A percentile compares a stretch with the other conserved stretches of the same genome.
Conservation (phyloP, 78 protist species). For the Anaeramoeba ignava region DNA sequence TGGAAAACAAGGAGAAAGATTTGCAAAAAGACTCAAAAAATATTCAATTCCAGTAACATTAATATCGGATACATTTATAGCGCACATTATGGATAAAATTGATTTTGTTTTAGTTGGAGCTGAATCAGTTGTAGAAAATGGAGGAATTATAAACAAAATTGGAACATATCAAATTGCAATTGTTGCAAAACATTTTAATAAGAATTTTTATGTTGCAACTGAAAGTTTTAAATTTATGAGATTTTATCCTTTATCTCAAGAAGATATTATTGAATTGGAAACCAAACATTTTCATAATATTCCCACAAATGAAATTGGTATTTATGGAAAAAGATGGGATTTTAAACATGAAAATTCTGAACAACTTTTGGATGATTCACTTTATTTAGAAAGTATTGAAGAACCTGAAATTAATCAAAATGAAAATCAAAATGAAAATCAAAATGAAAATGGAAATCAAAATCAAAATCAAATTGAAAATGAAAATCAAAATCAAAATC, state of each 20-base stretch:
- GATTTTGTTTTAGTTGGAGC: slow-evolving; percentile 86
- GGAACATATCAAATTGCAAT: slow-evolving; percentile 44
- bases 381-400: too few species aligned
- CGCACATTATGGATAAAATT: slow-evolving; percentile 41
- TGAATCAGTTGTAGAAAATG: slow-evolving; percentile 90
- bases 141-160: slow-evolving; percentile 85
- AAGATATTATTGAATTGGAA: slow-evolving; percentile 32
- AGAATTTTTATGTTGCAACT: slow-evolving; percentile 86
- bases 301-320: too few species aligned
- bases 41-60: slow-evolving; percentile 59
- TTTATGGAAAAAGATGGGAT: too few species aligned
- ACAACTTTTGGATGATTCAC: too few species aligned
- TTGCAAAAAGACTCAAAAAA: slow-evolving; percentile 28
- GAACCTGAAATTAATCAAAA: too few species aligned
- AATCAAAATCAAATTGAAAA: too few species aligned
- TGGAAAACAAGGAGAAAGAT: neutral
- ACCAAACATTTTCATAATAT: too few species aligned
- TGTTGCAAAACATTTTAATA: slow-evolving; percentile 65
- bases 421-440: too few species aligned
- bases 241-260: slow-evolving; percentile 66
- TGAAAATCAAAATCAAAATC: too few species aligned
- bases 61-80: slow-evolving; percentile 80
- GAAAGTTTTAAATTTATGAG: slow-evolving; percentile 89
- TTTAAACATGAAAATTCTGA: too few species aligned
- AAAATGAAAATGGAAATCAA: too few species aligned